A percentile compares a stretch with the other conserved stretches of the same genome.
Evolutionary conservation across 441 rosid species (phyloP).

Genomic region (Capsella rubella): DNA sequence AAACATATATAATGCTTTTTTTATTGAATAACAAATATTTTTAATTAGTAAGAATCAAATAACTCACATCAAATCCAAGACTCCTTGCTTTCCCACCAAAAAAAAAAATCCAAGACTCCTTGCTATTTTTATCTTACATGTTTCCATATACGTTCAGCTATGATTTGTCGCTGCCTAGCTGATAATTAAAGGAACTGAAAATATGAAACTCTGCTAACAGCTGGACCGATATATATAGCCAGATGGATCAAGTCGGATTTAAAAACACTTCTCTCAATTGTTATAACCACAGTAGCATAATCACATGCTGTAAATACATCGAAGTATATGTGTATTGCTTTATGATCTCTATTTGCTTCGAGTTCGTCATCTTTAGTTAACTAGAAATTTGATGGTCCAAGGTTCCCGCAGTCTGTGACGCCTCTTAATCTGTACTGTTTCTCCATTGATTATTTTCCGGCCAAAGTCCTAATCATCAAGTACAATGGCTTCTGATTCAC

Average conservation of each 20-base stretch:
- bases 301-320: neutral
- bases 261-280: neutral
- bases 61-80: neutral
- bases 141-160: neutral
- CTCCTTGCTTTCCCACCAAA: too few relatives aligned
- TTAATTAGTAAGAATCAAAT: neutral
- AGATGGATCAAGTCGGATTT: neutral
- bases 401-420: too few relatives aligned
- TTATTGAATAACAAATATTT: neutral
- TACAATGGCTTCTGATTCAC: slow-evolving; percentile 39
- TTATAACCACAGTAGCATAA: neutral
- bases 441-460: too few relatives aligned
- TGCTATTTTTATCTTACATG: neutral
- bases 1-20: slow-evolving; percentile 8
- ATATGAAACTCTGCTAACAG: neutral
- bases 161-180: neutral
- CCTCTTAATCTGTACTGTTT: too few relatives aligned
- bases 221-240: neutral
- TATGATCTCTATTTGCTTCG: too few relatives aligned
- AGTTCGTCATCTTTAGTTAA: too few relatives aligned
- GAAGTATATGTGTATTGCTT: neutral
- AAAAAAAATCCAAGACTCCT: neutral
- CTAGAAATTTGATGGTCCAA: too few relatives aligned
- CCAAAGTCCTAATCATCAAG: slow-evolving; percentile 1
- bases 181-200: neutral